Base-by-base conservation (phyloP, 768 basidiomycete species). In the Macrocybe gigantea region DNA sequence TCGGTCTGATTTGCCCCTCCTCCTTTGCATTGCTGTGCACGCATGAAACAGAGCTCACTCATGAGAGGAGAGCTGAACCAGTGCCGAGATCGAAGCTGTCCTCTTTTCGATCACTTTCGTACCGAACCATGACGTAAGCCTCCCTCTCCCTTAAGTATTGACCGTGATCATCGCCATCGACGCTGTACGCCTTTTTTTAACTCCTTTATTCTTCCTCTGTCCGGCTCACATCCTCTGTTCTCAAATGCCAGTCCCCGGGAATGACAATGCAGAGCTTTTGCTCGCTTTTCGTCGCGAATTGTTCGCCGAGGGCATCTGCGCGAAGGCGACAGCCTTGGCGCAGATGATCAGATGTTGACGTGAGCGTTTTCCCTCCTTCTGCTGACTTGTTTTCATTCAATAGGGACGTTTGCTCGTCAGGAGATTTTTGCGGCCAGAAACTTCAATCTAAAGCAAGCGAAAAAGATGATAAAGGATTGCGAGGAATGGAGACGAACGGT, bases 391-490 rank as follows among this genome's bases (percentile, higher is more conserved):
- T n/a, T 38, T 33, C 44, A 11, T 41, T 33, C 39, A 6, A 32
- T 38, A 37, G 35, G 38, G 29, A 33, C 15, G 31, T 14, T 41
- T 42, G 33, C 33, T 36, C 40, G 54, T 5, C 53, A 88, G 86
- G 47, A 79, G 86, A n/a, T 89, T 88, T 56, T 63, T 89, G n/a
- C 78, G 82, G 86, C 86, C 7, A 80, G 86, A 2, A 79, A 79
- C 52, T 87, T 79, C 55, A 73, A 80, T 56, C 49, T 84, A 9
- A 66, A 62, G 33, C 75, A 79, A 41, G 63, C 84, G 0, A 84
- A 81, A 61, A 72, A 65, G 50, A 88, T 87, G 86, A 65, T 88
- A 37, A 63, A 60, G 45, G 78, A 83, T 41, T 84, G 82, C 51
- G 82, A 85, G 53, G 64, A 78, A 9, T 89, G 86, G 86, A 72